Evolutionary conservation across 1,284 basidiomycete species (phyloP).

Genomic region (Ceratobasidium papillatum): DNA sequence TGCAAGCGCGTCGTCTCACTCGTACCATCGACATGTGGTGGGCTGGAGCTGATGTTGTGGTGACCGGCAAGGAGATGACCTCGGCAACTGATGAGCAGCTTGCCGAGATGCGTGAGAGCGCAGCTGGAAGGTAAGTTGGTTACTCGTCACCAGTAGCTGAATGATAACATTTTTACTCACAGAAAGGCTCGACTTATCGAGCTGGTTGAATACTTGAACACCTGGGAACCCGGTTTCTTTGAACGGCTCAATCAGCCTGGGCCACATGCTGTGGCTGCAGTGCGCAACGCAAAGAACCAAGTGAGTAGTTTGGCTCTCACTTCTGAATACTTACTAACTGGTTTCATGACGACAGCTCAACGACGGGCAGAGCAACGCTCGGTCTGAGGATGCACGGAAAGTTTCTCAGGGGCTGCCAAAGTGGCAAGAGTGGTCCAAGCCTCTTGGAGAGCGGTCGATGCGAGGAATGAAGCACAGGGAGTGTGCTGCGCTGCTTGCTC

Average conservation of each 20-base stretch:
- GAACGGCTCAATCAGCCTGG: slow-evolving; percentile 6
- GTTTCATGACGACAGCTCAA: background rate
- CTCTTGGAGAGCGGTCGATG: background rate
- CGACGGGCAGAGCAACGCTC: background rate
- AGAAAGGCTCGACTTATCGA: no score
- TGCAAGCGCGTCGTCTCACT: background rate
- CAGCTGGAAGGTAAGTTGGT: slow-evolving; percentile 1
- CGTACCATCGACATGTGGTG: background rate
- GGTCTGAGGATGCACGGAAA: slow-evolving; percentile 5
- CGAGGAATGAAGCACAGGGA: background rate
- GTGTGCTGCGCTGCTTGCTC: background rate
- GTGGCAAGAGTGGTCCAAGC: background rate
- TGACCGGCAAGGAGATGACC: background rate
- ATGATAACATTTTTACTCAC: background rate
- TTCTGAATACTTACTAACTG: background rate
- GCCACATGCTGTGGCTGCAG: background rate
- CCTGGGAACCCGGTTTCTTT: background rate
- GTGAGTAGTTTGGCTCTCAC: background rate
- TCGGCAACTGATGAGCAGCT: background rate
- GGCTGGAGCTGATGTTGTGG: background rate
- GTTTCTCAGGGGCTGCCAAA: background rate
- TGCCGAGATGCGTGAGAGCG: background rate
- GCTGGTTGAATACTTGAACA: no score
- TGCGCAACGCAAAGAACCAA: background rate
- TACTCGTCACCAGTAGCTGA: background rate